Base-by-base conservation (phyloP, 805 yeast species). In the Cyberlindnera samutprakarnensis region DNA sequence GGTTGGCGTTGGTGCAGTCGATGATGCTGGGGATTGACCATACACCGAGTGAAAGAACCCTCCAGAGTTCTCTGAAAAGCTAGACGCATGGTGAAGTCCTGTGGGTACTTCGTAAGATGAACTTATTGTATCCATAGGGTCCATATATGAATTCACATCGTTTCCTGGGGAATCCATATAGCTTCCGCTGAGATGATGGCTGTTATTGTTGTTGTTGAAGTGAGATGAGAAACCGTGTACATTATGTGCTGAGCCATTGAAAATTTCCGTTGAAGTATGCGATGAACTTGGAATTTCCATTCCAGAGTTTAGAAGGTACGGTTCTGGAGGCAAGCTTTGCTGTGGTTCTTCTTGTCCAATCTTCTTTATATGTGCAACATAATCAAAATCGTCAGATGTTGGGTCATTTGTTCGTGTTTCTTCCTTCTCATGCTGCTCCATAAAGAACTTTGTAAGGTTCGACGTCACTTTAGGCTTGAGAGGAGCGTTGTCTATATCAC, bases 301-400 rank as follows among this genome's bases (percentile, higher is more conserved):
- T 9, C 35, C 26, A 3, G 31, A 23, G 7, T 27, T 35, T 19
- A 38, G 39, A 1, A 27, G 22, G 7, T 39, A 30, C 5, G 28
- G 16, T 15, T 33, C 37, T 3, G 27, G 13, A 3, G 29, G 26
- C 5, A 28, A 32, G 4, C 19, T 9, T 14, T 14, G 9, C 14
- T 18, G 11, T 27, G 35, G 10, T 9, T 56, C 64, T 18, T 60
- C 64, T 43, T 63, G 66, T 14, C 76, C 75, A 45, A 76, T 68
- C 37, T 64, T 64, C 41, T 71, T 67, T 21, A 76, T 75, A 43
- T 76, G 82, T 7, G 80, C 79, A 11, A 74, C 72, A 43, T 76
- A 76, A 49, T 75, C 78, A 40, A 76, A 76, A 29, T 74, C 78
- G 23, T 66, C 76, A 14, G 68, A 61, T 4, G 65, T 60, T 6